These are phyloP conservation scores for Kodamaea leandrae DNA, from an alignment of 805 yeast species.

Conservation along the genomic window DNA sequence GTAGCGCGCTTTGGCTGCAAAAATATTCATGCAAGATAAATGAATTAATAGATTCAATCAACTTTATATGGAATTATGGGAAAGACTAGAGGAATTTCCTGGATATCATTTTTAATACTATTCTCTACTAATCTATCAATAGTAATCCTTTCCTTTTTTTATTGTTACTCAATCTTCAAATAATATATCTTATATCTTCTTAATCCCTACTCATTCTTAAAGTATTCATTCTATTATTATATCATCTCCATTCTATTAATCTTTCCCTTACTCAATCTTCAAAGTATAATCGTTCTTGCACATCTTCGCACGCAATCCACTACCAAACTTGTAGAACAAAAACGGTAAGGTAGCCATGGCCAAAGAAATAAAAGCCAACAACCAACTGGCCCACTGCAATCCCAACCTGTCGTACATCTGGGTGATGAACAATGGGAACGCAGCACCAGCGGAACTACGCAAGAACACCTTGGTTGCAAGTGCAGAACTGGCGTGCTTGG, in stretches of 20 bases:
- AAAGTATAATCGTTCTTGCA: slow-evolving; percentile 62
- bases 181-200: too few relatives aligned
- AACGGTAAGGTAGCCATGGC: slow-evolving; percentile 76
- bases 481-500: slow-evolving; percentile 76
- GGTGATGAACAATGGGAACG: slow-evolving; percentile 76
- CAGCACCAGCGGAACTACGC: slow-evolving; percentile 84
- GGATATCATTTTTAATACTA: too few relatives aligned
- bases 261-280: not conserved
- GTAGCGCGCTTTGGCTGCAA: too few relatives aligned
- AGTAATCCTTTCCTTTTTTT: too few relatives aligned
- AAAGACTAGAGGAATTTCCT: too few relatives aligned
- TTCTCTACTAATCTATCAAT: too few relatives aligned
- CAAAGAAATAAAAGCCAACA: slow-evolving; percentile 71
- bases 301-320: slow-evolving; percentile 55
- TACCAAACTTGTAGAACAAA: slow-evolving; percentile 68
- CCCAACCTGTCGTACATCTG: slow-evolving; percentile 78
- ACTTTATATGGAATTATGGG: too few relatives aligned
- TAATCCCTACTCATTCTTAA: too few relatives aligned
- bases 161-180: too few relatives aligned
- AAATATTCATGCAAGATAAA: too few relatives aligned
- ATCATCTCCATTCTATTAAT: not conserved
- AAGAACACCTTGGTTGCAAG: slow-evolving; percentile 78
- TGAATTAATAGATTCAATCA: too few relatives aligned
- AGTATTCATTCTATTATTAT: not conserved
- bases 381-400: slow-evolving; percentile 77